Evolutionary conservation across 2,329 filamentous ascomycete species (phyloP), one percentile per base, ranked within the genome.

Genomic region (Fusarium phyllophilum): DNA sequence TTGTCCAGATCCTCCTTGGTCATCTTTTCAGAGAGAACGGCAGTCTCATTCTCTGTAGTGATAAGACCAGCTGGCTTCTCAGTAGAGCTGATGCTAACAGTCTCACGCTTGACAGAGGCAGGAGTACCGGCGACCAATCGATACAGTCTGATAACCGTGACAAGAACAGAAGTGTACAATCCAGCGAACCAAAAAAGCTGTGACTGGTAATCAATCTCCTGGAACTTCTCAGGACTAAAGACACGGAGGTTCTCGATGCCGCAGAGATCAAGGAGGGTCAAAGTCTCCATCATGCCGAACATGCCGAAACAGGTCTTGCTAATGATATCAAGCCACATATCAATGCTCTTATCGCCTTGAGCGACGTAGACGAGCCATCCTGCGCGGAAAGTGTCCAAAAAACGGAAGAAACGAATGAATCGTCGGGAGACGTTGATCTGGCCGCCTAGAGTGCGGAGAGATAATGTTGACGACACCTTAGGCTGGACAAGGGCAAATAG

Each of bases 151-250:
- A 89, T 73, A 38, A 85, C 36, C 5, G 84, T 82, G 31, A 84
- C 77, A 6, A 87, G 46, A 0, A 89, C 81, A 2, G 87, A 89
- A 66, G 88, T 86, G 17, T 82, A 82, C 29, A 94, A 82, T 1
- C 87, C 87, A 44, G 90, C 88, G 72, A 94, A 88, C 93, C 93
- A 95, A 81, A 92, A 91, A 59, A 89, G 87, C 81, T 93, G 89
- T 1, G 88, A 89, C 81, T 94, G 90, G 29, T 87, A 69, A 51
- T 89, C 84, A 8, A 92, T 76, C 33, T 71, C 75, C n/a, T 76
- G 75, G 22, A 86, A 86, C 80, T 84, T 78, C 42, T 85, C 86
- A 3, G 86, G 75, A 1, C 86, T 87, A 83, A 91, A 90, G 18
- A 89, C 80, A 52, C 87, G 83, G 70, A 90, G 72, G 60, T 83